phyloP scores from a whole-genome alignment of 2,329 filamentous ascomycete species.

The Xylariaceae sp. region DNA sequence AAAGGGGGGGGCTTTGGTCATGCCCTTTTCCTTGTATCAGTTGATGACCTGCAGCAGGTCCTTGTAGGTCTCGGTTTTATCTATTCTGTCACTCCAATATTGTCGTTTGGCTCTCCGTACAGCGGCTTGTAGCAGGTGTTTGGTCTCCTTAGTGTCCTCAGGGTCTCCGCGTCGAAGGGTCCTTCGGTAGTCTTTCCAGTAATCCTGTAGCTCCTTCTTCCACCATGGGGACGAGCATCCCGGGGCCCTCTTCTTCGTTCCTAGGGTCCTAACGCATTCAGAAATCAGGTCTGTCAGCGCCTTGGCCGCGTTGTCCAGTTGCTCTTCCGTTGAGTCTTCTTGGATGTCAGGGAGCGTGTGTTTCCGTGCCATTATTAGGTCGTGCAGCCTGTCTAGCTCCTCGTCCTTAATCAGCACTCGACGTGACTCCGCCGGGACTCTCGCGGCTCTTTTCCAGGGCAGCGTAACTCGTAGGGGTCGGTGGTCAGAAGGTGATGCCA shows the following conservation, averaged over 20 bases:
- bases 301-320: background rate
- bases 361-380: background rate
- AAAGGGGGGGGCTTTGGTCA: background rate
- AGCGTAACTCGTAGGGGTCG: background rate
- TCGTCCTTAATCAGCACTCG: background rate
- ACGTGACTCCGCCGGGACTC: background rate
- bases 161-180: background rate
- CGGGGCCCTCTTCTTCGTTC: background rate
- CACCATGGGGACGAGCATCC: background rate
- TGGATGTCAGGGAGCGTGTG: background rate
- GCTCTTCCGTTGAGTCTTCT: background rate
- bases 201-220: background rate
- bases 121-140: background rate
- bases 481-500: background rate
- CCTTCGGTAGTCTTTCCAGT: background rate
- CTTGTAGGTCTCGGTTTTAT: background rate
- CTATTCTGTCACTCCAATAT: background rate
- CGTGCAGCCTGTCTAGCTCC: background rate
- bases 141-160: background rate
- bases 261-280: background rate
- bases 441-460: no score
- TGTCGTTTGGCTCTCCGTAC: background rate
- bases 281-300: background rate
- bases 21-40: background rate
- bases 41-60: background rate